Percentiles rank a stretch among this genome's conserved stretches.
phyloP scores from a whole-genome alignment of 495 filamentous ascomycete genomes.

The Margaritispora aquatica region DNA sequence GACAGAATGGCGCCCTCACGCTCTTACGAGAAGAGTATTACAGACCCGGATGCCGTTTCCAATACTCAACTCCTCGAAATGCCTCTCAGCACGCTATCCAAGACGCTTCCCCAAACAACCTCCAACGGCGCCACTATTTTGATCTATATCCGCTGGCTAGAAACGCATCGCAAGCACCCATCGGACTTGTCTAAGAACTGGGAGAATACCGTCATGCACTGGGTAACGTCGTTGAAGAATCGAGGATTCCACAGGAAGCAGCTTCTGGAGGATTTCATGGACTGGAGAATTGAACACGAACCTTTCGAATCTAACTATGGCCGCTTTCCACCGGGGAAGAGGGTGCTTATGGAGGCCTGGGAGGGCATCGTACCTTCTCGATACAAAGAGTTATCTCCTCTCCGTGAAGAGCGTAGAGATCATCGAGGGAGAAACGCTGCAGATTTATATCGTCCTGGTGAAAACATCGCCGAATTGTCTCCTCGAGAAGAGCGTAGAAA shows the following conservation, averaged over 20 bases:
- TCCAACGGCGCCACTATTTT: neutral
- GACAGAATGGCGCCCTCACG: neutral
- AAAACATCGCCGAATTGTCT: neutral
- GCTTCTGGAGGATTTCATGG: neutral
- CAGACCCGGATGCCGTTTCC: neutral
- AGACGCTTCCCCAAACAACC: neutral
- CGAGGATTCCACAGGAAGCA: neutral
- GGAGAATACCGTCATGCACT: slow-evolving; percentile 1
- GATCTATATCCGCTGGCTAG: slow-evolving; percentile 18
- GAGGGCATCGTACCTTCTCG: neutral
- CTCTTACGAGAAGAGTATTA: neutral
- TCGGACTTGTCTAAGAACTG: slow-evolving; percentile 2
- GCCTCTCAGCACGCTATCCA: slow-evolving; percentile 4
- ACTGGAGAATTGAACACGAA: neutral
- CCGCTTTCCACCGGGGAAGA: neutral
- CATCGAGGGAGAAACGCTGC: neutral
- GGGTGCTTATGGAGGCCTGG: neutral
- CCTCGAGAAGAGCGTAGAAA: neutral
- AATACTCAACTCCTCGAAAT: slow-evolving; percentile 3
- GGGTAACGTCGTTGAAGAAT: neutral
- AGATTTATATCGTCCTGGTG: neutral
- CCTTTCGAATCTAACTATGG: neutral
- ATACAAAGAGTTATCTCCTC: no score
- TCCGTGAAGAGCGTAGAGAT: neutral
- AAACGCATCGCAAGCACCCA: slow-evolving; percentile 10